Conservation (phyloP, 768 basidiomycete genomes). For the Suillus cothurnatus region DNA sequence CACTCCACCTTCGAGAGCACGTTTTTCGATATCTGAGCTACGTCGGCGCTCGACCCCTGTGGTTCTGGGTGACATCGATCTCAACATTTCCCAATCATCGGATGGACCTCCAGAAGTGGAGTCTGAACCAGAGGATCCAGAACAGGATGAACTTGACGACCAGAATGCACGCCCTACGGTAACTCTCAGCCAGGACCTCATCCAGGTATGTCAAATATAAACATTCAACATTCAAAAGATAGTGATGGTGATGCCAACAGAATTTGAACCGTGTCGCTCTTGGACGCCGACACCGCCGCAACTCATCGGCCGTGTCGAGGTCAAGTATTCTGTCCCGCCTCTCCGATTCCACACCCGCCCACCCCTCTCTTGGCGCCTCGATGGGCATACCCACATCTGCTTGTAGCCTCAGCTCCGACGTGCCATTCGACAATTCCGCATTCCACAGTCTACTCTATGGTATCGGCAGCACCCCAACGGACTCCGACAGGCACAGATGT, state of each 20-base stretch:
- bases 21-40: constrained; percentile 24
- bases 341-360: constrained; percentile 21
- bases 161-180: constrained; percentile 13
- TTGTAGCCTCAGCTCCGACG: constrained; percentile 10
- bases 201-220: constrained; percentile 24
- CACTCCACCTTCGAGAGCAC: constrained; percentile 15
- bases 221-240: not conserved
- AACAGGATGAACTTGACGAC: constrained; percentile 10
- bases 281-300: constrained; percentile 21
- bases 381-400: not conserved
- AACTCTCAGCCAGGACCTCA: constrained; percentile 31
- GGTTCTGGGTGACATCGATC: constrained; percentile 28
- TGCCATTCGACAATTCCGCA: constrained; percentile 25
- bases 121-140: constrained; percentile 16
- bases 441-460: constrained; percentile 14
- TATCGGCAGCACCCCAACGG: not conserved
- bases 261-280: constrained; percentile 22
- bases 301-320: constrained; percentile 24
- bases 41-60: constrained; percentile 25
- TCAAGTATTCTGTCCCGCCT: constrained; percentile 25
- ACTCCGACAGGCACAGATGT: constrained; percentile 14
- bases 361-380: constrained; percentile 9
- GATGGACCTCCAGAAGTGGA: constrained; percentile 16
- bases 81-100: constrained; percentile 25
- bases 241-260: constrained; percentile 16